Evolutionary conservation across 1,284 basidiomycete genomes (phyloP), one percentile per base, ranked within the genome.

Genomic region (Cutaneotrichosporon cyanovorans): DNA sequence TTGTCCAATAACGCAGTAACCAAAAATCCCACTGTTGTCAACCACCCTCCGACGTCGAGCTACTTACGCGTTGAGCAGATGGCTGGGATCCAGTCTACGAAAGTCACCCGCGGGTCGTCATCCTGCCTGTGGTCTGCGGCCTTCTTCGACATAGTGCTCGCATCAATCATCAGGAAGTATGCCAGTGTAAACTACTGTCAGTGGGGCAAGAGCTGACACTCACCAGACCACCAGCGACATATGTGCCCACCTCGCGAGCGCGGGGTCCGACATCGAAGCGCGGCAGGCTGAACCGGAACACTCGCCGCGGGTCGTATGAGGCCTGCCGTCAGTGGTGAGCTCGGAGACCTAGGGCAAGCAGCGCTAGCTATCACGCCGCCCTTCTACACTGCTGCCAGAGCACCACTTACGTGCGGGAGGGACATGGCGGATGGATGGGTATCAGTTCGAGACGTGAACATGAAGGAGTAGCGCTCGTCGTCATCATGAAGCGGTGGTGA

Each of bases 151-250:
- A 92, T 78, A 50, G 95, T 84, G 34, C 84, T 83, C 16, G 93
- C 93, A 62, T 97, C 93, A 51, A 97, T 77, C 71, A 97, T 90
- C n/a, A 87, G 80, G 87, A 91, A 97, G 74, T 86, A 90, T 20
- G 88, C 89, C 25, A 93, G 73, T 2, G 90, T 86, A 69, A 97
- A 96, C 89, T 89, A 60, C 6, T 2, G 35, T 45, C 5, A 45
- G 43, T 21, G 18, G 23, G 42, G 12, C 23, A 3, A 11, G 11
- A 19, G 15, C 5, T 21, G 30, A 36, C 35, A 79, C 87, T 59
- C 64, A 93, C 90, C 55, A 97, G 76, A 34, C 83, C 90, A 33
- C 93, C 93, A 2, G 89, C 84, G 46, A 87, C 73, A 68, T 97
- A 97, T 23, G 97, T 87, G 25, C 91, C 91, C 16, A 89, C 74